These are phyloP conservation scores for Aspergillus glaucus DNA, from an alignment of 2,329 filamentous ascomycete species.

Conservation along the genomic window DNA sequence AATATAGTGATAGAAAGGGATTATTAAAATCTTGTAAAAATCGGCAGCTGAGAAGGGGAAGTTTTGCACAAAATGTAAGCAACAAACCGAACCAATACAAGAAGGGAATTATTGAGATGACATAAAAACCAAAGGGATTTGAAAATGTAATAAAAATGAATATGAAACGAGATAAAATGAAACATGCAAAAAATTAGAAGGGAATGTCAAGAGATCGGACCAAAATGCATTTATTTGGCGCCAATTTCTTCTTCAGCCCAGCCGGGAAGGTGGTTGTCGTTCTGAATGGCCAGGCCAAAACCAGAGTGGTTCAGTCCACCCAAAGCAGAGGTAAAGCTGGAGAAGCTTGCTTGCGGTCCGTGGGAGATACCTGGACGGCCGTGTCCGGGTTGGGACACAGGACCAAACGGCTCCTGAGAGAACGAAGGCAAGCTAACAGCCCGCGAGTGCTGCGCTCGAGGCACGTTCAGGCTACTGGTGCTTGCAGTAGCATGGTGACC, in stretches of 20 bases:
- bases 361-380: constrained; percentile 32
- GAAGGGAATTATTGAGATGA: constrained; percentile 17
- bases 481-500: constrained; percentile 66
- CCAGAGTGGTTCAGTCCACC: constrained; percentile 52
- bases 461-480: constrained; percentile 48
- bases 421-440: constrained; percentile 82
- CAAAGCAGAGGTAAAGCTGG: constrained; percentile 53
- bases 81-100: constrained; percentile 18
- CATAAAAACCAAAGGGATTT: constrained; percentile 12
- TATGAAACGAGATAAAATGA: constrained; percentile 11
- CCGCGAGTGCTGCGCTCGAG: constrained; percentile 61
- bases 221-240: constrained; percentile 39
- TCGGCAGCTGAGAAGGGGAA: constrained; percentile 19
- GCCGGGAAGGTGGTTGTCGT: constrained; percentile 52
- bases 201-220: constrained; percentile 9
- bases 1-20: constrained; percentile 25
- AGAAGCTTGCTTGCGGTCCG: constrained; percentile 48
- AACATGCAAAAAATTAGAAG: constrained; percentile 4
- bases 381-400: constrained; percentile 31
- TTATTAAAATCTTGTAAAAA: constrained; percentile 24
- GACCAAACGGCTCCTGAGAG: constrained; percentile 52
- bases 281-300: constrained; percentile 55
- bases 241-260: constrained; percentile 61
- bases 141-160: constrained; percentile 17
- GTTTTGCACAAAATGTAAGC: constrained; percentile 18